A percentile compares a stretch with the other conserved stretches of the same genome.
Evolutionary conservation across 1,284 basidiomycete species (phyloP).

Genomic region (Athelia sp.): DNA sequence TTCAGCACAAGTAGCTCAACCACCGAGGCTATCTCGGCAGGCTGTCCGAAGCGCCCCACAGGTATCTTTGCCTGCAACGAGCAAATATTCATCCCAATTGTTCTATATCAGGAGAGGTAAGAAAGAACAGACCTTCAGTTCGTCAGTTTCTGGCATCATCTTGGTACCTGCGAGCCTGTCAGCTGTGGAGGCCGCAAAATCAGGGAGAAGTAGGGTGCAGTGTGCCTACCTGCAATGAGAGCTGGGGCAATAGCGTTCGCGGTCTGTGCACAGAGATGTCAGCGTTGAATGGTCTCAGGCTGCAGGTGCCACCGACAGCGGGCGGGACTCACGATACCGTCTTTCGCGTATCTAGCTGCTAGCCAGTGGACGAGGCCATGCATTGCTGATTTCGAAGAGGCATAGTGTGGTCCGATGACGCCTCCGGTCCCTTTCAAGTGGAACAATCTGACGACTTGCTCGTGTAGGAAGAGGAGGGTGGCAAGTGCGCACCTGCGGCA

Average conservation of each 20-base stretch:
- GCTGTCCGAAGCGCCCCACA: constrained; percentile 43
- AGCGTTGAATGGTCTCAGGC: too few relatives aligned
- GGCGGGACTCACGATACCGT: constrained; percentile 42
- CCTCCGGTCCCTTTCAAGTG: constrained; percentile 42
- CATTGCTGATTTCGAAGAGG: constrained; percentile 50
- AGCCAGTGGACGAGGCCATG: constrained; percentile 54
- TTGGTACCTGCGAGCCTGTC: constrained; percentile 29
- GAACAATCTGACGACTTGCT: constrained; percentile 14
- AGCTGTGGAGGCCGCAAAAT: neutral
- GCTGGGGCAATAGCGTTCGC: constrained; percentile 51
- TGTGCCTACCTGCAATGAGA: constrained; percentile 35
- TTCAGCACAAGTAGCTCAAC: constrained; percentile 45
- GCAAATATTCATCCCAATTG: too few relatives aligned
- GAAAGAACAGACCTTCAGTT: constrained; percentile 19
- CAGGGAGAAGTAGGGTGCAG: neutral
- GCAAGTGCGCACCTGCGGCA: constrained; percentile 17
- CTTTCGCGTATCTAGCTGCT: constrained; percentile 44
- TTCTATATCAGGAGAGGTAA: neutral
- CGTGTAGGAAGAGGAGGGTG: neutral
- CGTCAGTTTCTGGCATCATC: constrained; percentile 42
- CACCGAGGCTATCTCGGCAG: constrained; percentile 45
- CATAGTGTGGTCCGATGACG: constrained; percentile 51
- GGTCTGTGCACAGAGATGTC: constrained; percentile 25
- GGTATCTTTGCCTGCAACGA: constrained; percentile 31
- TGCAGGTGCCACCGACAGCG: too few relatives aligned